These are phyloP conservation scores for Zymoseptoria brevis DNA, from an alignment of 2,329 filamentous ascomycete species.

Conservation along the genomic window DNA sequence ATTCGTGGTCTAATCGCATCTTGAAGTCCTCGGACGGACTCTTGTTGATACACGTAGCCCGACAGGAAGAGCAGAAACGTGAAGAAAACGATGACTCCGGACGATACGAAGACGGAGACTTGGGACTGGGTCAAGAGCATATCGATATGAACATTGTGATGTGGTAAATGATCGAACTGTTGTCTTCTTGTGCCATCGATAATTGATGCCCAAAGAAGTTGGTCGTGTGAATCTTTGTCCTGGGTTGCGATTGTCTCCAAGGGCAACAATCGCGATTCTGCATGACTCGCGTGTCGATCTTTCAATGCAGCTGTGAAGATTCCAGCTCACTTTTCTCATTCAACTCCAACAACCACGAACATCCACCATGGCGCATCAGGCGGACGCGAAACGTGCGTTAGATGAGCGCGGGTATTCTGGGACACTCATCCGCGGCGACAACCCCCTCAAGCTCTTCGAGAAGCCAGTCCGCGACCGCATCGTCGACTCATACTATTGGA, in stretches of 20 bases:
- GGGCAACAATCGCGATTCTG: conserved; percentile 1
- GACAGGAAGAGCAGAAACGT: conserved; percentile 78
- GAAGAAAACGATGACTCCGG: conserved; percentile 60
- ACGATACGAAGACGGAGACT: conserved; percentile 61
- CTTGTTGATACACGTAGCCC: conserved; percentile 80
- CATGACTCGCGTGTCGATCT: background rate
- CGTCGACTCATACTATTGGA: conserved; percentile 93
- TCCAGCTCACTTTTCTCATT: background rate
- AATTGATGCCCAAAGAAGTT: background rate
- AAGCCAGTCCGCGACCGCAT: conserved; percentile 94
- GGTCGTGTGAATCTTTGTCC: background rate
- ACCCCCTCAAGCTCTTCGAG: conserved; percentile 92
- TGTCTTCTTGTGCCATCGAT: background rate
- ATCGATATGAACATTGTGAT: conserved; percentile 1
- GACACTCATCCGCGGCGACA: conserved; percentile 75
- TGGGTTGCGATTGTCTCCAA: background rate
- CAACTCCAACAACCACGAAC: background rate
- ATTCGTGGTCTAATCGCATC: conserved; percentile 56
- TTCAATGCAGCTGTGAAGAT: background rate
- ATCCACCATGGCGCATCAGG: conserved; percentile 51
- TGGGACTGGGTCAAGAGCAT: conserved; percentile 50
- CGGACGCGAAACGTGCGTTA: conserved; percentile 69
- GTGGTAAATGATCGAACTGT: background rate
- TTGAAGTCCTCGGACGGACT: conserved; percentile 71
- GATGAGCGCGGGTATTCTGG: conserved; percentile 81